Evolutionary conservation across 495 filamentous ascomycete species (phyloP).

Genomic region (Pyronema domesticum): DNA sequence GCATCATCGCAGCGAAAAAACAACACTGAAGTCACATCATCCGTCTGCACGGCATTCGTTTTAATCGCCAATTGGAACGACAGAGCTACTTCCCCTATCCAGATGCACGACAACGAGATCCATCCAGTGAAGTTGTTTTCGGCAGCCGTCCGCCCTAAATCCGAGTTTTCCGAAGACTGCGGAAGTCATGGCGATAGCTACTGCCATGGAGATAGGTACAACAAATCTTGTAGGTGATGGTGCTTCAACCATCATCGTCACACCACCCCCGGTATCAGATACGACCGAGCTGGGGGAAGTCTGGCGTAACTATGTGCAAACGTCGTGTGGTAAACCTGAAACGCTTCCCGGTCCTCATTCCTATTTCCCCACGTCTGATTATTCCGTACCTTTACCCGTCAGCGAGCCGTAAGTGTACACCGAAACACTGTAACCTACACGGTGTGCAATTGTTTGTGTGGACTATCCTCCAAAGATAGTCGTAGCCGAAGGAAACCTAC

Average conservation of each 20-base stretch:
- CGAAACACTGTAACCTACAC: neutral
- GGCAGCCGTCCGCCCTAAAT: no score
- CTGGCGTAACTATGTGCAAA: neutral
- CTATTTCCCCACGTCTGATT: slow-evolving; percentile 16
- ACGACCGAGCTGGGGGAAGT: neutral
- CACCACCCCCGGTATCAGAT: neutral
- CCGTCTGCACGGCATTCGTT: neutral
- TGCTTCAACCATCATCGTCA: no score
- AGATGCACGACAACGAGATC: no score
- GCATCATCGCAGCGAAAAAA: neutral
- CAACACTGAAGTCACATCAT: neutral
- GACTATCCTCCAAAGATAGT: no score
- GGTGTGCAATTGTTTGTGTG: no score
- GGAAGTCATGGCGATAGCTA: no score
- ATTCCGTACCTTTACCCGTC: slow-evolving; percentile 6
- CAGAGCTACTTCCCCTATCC: neutral
- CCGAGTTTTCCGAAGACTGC: no score
- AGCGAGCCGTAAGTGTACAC: neutral
- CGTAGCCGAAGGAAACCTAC: no score
- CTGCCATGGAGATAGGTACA: no score
- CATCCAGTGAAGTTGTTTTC: no score
- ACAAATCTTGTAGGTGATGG: no score
- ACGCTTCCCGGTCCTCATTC: slow-evolving; percentile 23
- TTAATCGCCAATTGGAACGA: slow-evolving; percentile 4
- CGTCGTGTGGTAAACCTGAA: slow-evolving; percentile 17